Evolutionary conservation across 441 rosid species (phyloP), one percentile per base, ranked within the genome.

Genomic region (Gossypium gossypioides): DNA sequence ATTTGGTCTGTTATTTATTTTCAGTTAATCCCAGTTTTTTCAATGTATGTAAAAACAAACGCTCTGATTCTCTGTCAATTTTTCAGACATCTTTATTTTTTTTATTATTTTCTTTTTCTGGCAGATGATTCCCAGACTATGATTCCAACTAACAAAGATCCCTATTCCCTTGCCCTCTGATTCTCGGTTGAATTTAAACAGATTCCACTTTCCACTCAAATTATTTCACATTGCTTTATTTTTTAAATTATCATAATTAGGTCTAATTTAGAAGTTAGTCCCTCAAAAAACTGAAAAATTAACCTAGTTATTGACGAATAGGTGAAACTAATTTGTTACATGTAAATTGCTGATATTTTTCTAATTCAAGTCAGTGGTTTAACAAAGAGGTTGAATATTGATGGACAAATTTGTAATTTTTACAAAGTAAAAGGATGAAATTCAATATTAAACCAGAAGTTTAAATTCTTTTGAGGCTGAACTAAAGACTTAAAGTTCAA

Each of bases 51-150:
- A 40, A 44, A 34, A 44, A 64, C 22, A 5, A 5, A 0, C 18
- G n/a, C n/a, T 48, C n/a, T 24, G 70, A 48, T 50, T 67, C 71
- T 50, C 57, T 46, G 58, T 25, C 58, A 50, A 67, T 25, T 67
- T 34, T 22, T 8, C 44, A 9, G 59, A 50, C 24, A 48, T n/a
- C 19, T 48, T 25, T 12, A 15, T 24, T 46, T 2, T 1, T 1
- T 6, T 25, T 42, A 5, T 64, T 7, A 0, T 42, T 42, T 24
- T 42, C 6, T 22, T 19, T 40, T 24, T 12, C 2, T 8, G 18
- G 12, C 51, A 44, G 34, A 9, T 44, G 55, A 64, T 19, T 64
- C 69, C 44, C 18, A 42, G 21, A 4, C 22, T 10, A 64, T 64
- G 18, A 19, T 19, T 64, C 16, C 21, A 42, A 2, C 15, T n/a